A percentile compares a stretch with the other conserved stretches of the same genome.
Conservation (phyloP, 805 yeast species). For the Yueomyces sinensis region DNA sequence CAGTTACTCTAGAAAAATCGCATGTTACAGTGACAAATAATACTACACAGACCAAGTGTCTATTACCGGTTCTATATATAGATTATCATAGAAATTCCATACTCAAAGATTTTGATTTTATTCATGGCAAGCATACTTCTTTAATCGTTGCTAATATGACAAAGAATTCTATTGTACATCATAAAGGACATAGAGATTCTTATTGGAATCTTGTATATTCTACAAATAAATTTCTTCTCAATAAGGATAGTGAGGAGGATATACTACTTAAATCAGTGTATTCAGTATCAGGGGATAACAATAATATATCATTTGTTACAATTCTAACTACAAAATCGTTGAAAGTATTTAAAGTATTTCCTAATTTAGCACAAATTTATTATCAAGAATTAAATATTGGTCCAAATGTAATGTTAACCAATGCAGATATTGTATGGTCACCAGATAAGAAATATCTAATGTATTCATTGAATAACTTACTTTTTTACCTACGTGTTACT, state of each 20-base stretch:
- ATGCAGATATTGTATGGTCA: background rate
- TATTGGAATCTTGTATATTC: slow-evolving; percentile 15
- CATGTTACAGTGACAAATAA: slow-evolving; percentile 5
- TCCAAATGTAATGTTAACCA: background rate
- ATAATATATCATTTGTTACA: background rate
- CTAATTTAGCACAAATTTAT: background rate
- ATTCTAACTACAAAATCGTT: background rate
- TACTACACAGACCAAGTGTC: background rate
- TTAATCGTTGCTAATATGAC: slow-evolving; percentile 40
- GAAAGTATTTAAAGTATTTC: background rate
- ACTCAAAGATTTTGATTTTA: slow-evolving; percentile 34
- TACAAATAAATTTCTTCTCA: too few relatives aligned
- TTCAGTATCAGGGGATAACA: too few relatives aligned
- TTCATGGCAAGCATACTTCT: slow-evolving; percentile 41
- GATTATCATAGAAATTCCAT: slow-evolving; percentile 22
- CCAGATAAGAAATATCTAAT: background rate
- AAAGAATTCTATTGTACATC: slow-evolving; percentile 44
- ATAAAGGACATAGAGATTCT: slow-evolving; percentile 43
- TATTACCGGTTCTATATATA: slow-evolving; percentile 18
- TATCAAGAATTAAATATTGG: background rate
- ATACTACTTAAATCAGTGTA: too few relatives aligned
- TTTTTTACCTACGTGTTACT: background rate
- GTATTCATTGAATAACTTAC: background rate
- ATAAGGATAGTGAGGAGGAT: too few relatives aligned
- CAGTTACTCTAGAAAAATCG: slow-evolving; percentile 8